These are phyloP conservation scores for Fusarium tricinctum DNA, from an alignment of 2,329 filamentous ascomycete species.

Conservation along the genomic window DNA sequence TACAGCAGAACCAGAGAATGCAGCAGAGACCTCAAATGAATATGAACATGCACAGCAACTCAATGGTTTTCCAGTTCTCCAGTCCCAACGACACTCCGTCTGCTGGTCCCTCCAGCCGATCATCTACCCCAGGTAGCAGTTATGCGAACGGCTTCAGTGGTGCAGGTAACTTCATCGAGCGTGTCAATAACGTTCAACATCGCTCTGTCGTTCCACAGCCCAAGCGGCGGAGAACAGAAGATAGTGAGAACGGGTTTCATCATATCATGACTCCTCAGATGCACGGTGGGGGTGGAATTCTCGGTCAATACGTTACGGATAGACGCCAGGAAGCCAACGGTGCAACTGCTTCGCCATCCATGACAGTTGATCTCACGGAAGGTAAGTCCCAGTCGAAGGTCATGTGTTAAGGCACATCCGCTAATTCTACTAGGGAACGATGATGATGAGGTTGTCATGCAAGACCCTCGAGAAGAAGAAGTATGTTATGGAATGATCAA, in stretches of 20 bases:
- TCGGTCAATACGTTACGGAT: slow-evolving; percentile 77
- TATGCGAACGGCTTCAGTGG: slow-evolving; percentile 54
- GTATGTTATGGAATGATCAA: slow-evolving; percentile 87
- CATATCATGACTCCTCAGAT: slow-evolving; percentile 52
- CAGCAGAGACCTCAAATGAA: slow-evolving; percentile 48
- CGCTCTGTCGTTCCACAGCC: slow-evolving; percentile 70
- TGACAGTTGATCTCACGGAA: slow-evolving; percentile 71
- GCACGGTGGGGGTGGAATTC: slow-evolving; percentile 65
- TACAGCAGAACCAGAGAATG: slow-evolving; percentile 43
- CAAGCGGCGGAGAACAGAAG: slow-evolving; percentile 75
- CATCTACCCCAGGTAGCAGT: slow-evolving; percentile 53
- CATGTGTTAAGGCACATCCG: not conserved
- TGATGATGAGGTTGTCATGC: slow-evolving; percentile 68
- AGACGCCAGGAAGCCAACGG: slow-evolving; percentile 62
- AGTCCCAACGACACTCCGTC: slow-evolving; percentile 54
- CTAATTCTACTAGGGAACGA: slow-evolving; percentile 58
- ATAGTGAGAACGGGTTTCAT: slow-evolving; percentile 58
- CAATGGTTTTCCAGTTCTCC: slow-evolving; percentile 61
- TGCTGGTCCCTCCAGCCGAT: slow-evolving; percentile 51
- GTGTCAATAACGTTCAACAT: slow-evolving; percentile 80
- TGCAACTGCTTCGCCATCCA: slow-evolving; percentile 51
- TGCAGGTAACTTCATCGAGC: slow-evolving; percentile 77
- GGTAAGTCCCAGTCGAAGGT: slow-evolving; percentile 54
- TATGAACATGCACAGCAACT: slow-evolving; percentile 52
- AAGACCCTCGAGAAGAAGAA: slow-evolving; percentile 74